Conservation (phyloP, 108 stramenopile genomes). For the Seminavis robusta region DNA sequence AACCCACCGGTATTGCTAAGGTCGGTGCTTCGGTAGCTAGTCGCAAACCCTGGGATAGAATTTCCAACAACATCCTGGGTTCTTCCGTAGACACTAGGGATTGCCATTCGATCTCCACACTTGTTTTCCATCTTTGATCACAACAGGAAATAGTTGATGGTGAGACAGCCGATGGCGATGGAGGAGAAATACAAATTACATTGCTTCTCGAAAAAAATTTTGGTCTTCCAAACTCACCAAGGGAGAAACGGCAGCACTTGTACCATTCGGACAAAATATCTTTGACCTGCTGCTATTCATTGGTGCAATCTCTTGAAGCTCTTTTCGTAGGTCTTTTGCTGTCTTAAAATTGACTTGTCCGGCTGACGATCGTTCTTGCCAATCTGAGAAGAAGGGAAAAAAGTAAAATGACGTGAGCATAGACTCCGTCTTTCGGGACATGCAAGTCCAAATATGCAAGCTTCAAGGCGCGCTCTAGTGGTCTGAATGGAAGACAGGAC, state of each 20-base stretch:
- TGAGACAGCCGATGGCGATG: too few relatives aligned
- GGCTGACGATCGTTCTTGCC: constrained; percentile 55
- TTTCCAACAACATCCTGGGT: constrained; percentile 72
- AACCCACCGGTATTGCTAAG: too few relatives aligned
- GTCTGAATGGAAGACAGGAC: too few relatives aligned
- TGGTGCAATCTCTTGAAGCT: constrained; percentile 76
- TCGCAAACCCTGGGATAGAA: constrained; percentile 66
- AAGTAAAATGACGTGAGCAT: background rate
- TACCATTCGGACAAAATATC: constrained; percentile 87
- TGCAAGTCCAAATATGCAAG: background rate
- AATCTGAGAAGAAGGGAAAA: constrained; percentile 31
- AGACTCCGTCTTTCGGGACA: background rate
- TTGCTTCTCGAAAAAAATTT: too few relatives aligned
- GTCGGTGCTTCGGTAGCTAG: too few relatives aligned
- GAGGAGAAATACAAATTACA: too few relatives aligned
- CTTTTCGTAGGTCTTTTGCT: constrained; percentile 52
- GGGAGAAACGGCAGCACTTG: constrained; percentile 62
- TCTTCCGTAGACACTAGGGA: constrained; percentile 73
- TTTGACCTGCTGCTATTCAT: constrained; percentile 63
- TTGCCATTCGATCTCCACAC: constrained; percentile 70
- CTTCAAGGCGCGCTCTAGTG: too few relatives aligned
- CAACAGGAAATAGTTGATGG: too few relatives aligned
- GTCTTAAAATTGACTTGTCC: constrained; percentile 63
- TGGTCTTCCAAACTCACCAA: too few relatives aligned
- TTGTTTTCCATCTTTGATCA: constrained; percentile 94